Conservation (phyloP, 371 early-diverging fungal species). For the Blastocladiella emersonii region DNA sequence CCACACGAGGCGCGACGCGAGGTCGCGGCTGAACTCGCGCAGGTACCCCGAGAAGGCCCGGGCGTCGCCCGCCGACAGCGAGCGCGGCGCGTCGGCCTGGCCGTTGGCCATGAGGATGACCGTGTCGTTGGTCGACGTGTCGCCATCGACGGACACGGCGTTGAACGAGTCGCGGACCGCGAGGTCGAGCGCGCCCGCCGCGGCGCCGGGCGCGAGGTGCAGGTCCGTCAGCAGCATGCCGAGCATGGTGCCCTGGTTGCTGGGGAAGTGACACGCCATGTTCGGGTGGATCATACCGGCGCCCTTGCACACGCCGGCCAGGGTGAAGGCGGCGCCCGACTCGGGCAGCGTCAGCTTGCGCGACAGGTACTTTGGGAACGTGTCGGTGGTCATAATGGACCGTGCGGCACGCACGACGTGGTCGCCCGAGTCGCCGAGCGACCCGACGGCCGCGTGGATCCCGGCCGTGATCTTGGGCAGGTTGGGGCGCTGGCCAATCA, state of each 20-base stretch:
- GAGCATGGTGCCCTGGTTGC: constrained; percentile 66
- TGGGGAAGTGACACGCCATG: constrained; percentile 39
- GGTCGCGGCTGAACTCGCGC: constrained; percentile 60
- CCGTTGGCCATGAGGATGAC: constrained; percentile 80
- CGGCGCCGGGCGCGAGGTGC: constrained; percentile 36
- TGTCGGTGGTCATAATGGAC: constrained; percentile 93
- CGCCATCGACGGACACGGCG: constrained; percentile 85
- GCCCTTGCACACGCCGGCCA: constrained; percentile 90
- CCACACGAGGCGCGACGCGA: constrained; percentile 74
- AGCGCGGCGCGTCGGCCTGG: constrained; percentile 33
- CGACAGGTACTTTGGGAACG: constrained; percentile 78
- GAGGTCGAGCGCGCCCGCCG: constrained; percentile 56
- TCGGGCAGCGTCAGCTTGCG: constrained; percentile 36
- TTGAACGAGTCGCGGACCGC: constrained; percentile 87
- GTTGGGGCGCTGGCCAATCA: constrained; percentile 82
- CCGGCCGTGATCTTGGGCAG: constrained; percentile 73
- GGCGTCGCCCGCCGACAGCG: constrained; percentile 37
- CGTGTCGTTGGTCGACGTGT: constrained; percentile 92
- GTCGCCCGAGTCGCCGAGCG: constrained; percentile 41
- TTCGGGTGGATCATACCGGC: constrained; percentile 92
- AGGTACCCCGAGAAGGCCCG: constrained; percentile 51
- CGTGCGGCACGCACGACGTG: constrained; percentile 69
- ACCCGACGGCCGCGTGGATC: constrained; percentile 24
- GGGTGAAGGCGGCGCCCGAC: constrained; percentile 34
- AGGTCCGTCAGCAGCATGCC: constrained; percentile 77